Percentiles rank a stretch among this genome's conserved stretches.
Conservation (phyloP, 2,329 filamentous ascomycete species). For the Penicillium sclerotiorum region DNA sequence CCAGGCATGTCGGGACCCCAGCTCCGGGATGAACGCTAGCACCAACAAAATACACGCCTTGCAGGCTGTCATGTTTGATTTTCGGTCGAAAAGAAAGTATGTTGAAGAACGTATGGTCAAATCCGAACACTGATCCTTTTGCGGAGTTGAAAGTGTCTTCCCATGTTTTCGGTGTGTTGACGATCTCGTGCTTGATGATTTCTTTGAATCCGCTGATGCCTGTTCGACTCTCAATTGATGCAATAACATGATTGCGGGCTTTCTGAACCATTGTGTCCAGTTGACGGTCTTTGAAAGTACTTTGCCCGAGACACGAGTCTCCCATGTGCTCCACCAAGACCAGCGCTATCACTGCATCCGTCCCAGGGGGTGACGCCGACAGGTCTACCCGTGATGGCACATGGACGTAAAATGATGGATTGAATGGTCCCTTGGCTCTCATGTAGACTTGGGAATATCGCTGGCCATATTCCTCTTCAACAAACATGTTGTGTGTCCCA, state of each 20-base stretch:
- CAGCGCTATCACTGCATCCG: background rate
- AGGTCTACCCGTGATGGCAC: constrained; percentile 3
- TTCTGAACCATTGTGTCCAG: background rate
- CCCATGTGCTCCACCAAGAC: background rate
- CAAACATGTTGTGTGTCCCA: constrained; percentile 13
- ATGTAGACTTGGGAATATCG: background rate
- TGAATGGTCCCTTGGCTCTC: background rate
- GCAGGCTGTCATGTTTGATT: constrained; percentile 3
- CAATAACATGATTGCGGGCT: background rate
- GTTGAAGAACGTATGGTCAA: constrained; percentile 10
- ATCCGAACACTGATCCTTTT: constrained; percentile 6
- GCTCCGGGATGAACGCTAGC: constrained; percentile 12
- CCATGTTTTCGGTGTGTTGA: background rate
- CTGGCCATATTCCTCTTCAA: constrained; percentile 1
- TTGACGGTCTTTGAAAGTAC: background rate
- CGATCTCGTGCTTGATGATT: background rate
- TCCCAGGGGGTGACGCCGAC: background rate
- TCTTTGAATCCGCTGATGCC: background rate
- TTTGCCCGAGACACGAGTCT: too few species aligned
- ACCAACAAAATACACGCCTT: constrained; percentile 8
- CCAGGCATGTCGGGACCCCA: constrained; percentile 10
- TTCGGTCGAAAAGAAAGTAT: constrained; percentile 10
- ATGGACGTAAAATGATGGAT: constrained; percentile 1
- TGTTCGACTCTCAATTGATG: background rate
- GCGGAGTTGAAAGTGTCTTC: background rate